Base-by-base conservation (phyloP, 805 yeast genomes). In the Jamesozyma gamospora region DNA sequence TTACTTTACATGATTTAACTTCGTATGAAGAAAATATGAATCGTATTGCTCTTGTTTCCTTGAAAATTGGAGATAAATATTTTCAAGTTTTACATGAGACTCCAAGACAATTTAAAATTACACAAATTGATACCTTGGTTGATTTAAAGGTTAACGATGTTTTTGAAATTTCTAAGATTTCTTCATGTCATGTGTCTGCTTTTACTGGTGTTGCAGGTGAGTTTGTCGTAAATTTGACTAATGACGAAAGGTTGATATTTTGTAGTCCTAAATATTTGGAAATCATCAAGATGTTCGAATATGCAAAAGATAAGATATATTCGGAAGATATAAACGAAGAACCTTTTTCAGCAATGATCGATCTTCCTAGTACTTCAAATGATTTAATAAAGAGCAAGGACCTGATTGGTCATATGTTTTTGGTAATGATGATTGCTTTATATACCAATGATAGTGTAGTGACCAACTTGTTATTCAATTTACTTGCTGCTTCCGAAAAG, bases 41-140 rank as follows among this genome's bases (percentile, higher is more conserved):
- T n/a, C 62, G 72, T 27, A 76, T 73, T 46, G 63, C 71, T 15
- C 80, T 84, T 1, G 79, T 80, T 3, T 70, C 74, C 0, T 42
- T 85, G 43, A 77, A 75, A 49, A 70, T 85, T 39, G 95, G 95
- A 7, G 71, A 81, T 41, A 75, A 74, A 48, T 79, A 67, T 61
- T 52, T 84, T 33, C 88, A 82, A 53, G 59, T 82, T 3, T 51
- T 66, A 18, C 64, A 68, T 17, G 70, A 65, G 18, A 67, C 69
- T 24, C 70, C 74, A 2, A 60, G 56, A 32, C 55, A 65, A n/a
- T 37, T 66, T 10, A 69, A 67, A 42, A 41, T 69, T 13, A 55
- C 56, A 12, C 63, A 51, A 8, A 27, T 43, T 32, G 54, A 58
- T 21, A 62, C 50, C 3, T 47, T 66, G 50, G 56, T 61, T 31